A percentile compares a stretch with the other conserved stretches of the same genome.
phyloP scores from a whole-genome alignment of 2,329 filamentous ascomycete genomes.

The Dactylella cylindrospora region DNA sequence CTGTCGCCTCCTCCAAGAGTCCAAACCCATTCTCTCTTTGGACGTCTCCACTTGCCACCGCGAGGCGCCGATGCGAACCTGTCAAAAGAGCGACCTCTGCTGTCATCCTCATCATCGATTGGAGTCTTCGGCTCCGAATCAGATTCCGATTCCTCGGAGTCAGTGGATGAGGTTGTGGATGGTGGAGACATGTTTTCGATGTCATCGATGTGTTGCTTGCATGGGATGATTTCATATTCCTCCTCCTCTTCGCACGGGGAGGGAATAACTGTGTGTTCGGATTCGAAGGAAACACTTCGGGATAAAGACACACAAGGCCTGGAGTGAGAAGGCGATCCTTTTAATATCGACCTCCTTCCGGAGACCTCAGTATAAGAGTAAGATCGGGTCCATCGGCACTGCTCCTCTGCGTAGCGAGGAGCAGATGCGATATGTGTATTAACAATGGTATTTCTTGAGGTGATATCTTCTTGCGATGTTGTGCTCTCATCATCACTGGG shows the following conservation, averaged over 20 bases:
- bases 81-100: slow-evolving; percentile 33
- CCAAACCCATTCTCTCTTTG: slow-evolving; percentile 43
- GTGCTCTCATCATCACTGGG: slow-evolving; percentile 33
- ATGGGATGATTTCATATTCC: slow-evolving; percentile 36
- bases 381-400: slow-evolving; percentile 35
- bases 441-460: slow-evolving; percentile 35
- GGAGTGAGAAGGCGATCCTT: slow-evolving; percentile 42
- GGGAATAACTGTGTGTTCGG: slow-evolving; percentile 36
- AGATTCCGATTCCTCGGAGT: slow-evolving; percentile 43
- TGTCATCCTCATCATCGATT: slow-evolving; percentile 38
- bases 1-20: slow-evolving; percentile 41
- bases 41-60: slow-evolving; percentile 38
- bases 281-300: slow-evolving; percentile 35
- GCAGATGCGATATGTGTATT: slow-evolving; percentile 36
- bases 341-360: slow-evolving; percentile 39
- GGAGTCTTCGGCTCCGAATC: slow-evolving; percentile 42
- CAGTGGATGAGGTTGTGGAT: slow-evolving; percentile 37
- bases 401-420: slow-evolving; percentile 8
- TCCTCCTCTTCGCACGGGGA: slow-evolving; percentile 21
- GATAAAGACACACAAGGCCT: slow-evolving; percentile 27
- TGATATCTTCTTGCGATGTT: slow-evolving; percentile 40
- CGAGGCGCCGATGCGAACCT: slow-evolving; percentile 34
- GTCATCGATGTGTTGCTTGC: slow-evolving; percentile 19
- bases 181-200: slow-evolving; percentile 42
- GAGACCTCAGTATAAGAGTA: slow-evolving; percentile 38